Evolutionary conservation across 768 basidiomycete species (phyloP).

Genomic region (Obba rivulosa): DNA sequence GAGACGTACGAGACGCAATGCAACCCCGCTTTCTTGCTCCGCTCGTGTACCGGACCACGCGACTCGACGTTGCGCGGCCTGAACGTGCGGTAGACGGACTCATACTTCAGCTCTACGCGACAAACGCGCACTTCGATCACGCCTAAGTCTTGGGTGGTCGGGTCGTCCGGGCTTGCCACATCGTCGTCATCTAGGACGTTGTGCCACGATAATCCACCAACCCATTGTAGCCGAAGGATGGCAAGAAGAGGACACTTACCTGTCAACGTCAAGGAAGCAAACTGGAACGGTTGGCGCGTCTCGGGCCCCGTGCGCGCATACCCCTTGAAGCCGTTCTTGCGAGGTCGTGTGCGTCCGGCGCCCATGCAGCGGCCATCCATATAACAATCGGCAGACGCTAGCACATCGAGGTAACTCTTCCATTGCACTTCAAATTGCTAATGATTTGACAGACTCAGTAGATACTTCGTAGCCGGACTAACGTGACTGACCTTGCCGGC

Average conservation of each 20-base stretch:
- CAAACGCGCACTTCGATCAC: slow-evolving; percentile 5
- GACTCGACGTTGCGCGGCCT: not conserved
- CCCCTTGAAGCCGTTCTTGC: not conserved
- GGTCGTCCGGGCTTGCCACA: slow-evolving; percentile 1
- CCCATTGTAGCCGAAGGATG: not conserved
- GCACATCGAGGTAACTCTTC: slow-evolving; percentile 8
- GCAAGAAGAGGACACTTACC: slow-evolving; percentile 2
- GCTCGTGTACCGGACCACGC: slow-evolving; percentile 9
- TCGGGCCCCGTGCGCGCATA: slow-evolving; percentile 3
- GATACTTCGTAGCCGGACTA: not conserved
- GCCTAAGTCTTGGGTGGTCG: not conserved
- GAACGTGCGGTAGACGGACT: not conserved
- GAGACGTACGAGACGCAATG: slow-evolving; percentile 11
- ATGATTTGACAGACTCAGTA: not conserved
- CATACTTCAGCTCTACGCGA: slow-evolving; percentile 1
- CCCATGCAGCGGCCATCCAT: slow-evolving; percentile 15
- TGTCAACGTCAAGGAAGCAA: slow-evolving; percentile 2
- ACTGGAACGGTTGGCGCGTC: slow-evolving; percentile 7
- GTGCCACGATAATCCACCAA: not conserved
- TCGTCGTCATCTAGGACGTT: slow-evolving; percentile 6
- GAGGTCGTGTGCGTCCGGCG: slow-evolving; percentile 3
- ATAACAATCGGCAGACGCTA: slow-evolving; percentile 7
- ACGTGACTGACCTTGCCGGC: slow-evolving; percentile 9
- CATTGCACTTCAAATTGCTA: slow-evolving; percentile 13
- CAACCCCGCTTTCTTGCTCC: slow-evolving; percentile 15